Percentiles rank a stretch among this genome's conserved stretches.
These are phyloP conservation scores for Ustulina deusta DNA, from an alignment of 2,329 filamentous ascomycete species.

Conservation along the genomic window DNA sequence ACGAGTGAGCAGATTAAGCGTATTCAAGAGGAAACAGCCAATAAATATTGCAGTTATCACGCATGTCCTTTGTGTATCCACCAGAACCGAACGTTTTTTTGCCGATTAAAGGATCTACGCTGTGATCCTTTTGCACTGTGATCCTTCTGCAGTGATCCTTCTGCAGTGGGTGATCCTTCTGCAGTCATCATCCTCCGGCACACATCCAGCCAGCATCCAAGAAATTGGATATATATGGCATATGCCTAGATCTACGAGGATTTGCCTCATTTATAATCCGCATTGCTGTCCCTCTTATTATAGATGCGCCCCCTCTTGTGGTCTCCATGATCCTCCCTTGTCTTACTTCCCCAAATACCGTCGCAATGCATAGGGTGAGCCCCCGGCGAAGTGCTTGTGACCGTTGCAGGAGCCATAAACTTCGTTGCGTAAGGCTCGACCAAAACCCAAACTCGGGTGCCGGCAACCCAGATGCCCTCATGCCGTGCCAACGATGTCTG, in stretches of 20 bases:
- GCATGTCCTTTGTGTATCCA: too few relatives aligned
- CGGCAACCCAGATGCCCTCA: slow-evolving; percentile 14
- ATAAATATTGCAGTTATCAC: too few relatives aligned
- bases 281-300: background rate
- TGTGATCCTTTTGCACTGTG: slow-evolving; percentile 9
- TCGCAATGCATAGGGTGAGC: slow-evolving; percentile 23
- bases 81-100: too few relatives aligned
- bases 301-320: slow-evolving; percentile 12
- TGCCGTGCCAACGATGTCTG: slow-evolving; percentile 25
- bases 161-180: slow-evolving; percentile 4
- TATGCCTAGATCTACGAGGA: slow-evolving; percentile 1
- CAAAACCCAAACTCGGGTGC: slow-evolving; percentile 8
- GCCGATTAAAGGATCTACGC: background rate
- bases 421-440: slow-evolving; percentile 21
- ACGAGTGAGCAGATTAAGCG: too few relatives aligned
- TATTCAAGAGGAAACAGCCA: too few relatives aligned
- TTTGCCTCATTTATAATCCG: slow-evolving; percentile 7
- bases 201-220: background rate
- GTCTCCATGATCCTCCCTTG: background rate
- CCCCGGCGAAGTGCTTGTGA: slow-evolving; percentile 23
- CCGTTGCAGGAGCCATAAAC: slow-evolving; percentile 21
- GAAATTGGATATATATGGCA: slow-evolving; percentile 9
- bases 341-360: slow-evolving; percentile 3
- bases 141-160: slow-evolving; percentile 9
- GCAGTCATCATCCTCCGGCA: background rate